These are phyloP conservation scores for Kwoniella bestiolae DNA, from an alignment of 768 basidiomycete species.

Conservation along the genomic window DNA sequence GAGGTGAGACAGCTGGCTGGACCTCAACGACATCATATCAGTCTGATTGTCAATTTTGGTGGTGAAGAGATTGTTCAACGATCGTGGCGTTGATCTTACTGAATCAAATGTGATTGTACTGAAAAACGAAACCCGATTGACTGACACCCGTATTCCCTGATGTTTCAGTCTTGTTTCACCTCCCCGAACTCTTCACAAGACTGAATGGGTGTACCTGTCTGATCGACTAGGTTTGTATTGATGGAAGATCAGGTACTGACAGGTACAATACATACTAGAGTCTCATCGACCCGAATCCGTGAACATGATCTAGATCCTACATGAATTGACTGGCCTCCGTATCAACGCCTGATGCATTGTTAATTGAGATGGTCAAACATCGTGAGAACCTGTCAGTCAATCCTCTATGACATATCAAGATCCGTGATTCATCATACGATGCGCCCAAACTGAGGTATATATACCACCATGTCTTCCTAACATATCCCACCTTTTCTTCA, in stretches of 20 bases:
- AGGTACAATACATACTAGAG: background rate
- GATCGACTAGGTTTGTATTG: background rate
- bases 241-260: background rate
- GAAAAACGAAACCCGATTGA: no score
- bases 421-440: background rate
- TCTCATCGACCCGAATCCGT: background rate
- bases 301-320: background rate
- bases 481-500: conserved; percentile 5
- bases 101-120: no score
- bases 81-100: background rate
- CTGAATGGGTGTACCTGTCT: conserved; percentile 6
- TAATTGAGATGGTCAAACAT: background rate
- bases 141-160: no score
- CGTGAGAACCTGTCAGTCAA: background rate
- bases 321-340: background rate
- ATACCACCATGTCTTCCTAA: background rate
- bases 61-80: background rate
- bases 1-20: no score
- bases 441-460: background rate
- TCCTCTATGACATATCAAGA: conserved; percentile 2
- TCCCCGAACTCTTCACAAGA: background rate
- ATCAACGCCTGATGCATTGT: background rate
- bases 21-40: background rate
- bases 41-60: background rate
- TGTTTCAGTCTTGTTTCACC: background rate